Evolutionary conservation across 2,329 filamentous ascomycete genomes (phyloP), one percentile per base, ranked within the genome.

Genomic region (Scedosporium minutisporum): DNA sequence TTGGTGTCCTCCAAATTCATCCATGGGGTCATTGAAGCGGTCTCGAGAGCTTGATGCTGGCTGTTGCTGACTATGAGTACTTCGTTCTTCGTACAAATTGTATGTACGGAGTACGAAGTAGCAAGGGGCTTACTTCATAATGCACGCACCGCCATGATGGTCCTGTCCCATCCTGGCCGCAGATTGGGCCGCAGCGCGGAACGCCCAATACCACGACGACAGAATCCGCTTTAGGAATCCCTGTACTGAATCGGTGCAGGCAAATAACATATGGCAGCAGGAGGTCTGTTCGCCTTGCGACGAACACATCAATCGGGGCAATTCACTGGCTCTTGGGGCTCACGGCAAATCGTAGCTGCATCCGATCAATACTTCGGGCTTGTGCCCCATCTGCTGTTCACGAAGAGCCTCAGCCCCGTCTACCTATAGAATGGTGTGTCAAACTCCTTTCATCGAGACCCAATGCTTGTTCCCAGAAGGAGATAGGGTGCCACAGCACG

Each of bases 151-250:
- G 51, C 23, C 51, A 29, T 27, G 51, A 23, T 55, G 51, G 51
- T 23, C 51, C 51, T 27, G 51, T n/a, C 21, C 33, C 33, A 38
- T 38, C 33, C 33, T 7, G 44, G 51, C 51, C 51, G 51, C 51
- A 55, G n/a, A 55, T 55, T 55, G 51, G 51, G 51, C 51, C 51
- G 51, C 51, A 55, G 51, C 51, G 51, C 18, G 18, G 51, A 55
- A 55, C 51, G 51, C 51, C 51, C 51, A 55, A 55, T 55, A 55
- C 51, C n/a, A 55, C 51, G 51, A 55, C 21, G 51, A 25, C 6
- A 21, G 16, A 14, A 23, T 23, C 51, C 51, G 18, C 29, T 55
- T 55, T 55, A 14, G 51, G 51, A 25, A 55, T 23, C 51, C 51
- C 21, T 23, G 44, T 18, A n/a, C 21, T 38, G 33, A 12, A 10